A percentile compares a stretch with the other conserved stretches of the same genome.
These are phyloP conservation scores for Fabrea salina DNA, from an alignment of 169 alveolate species.

Conservation along the genomic window DNA sequence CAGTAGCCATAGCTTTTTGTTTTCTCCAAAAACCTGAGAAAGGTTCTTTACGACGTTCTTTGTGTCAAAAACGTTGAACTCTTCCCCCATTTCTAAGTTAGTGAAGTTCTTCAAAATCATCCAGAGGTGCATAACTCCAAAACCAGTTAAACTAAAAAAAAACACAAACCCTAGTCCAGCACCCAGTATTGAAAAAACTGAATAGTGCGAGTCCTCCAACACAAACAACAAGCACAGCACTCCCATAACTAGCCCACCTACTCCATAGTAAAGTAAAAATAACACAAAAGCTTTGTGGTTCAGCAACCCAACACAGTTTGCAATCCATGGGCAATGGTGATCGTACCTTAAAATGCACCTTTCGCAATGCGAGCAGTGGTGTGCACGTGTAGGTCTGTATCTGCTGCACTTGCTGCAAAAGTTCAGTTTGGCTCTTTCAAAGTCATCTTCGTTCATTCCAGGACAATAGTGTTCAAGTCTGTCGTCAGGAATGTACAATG, in stretches of 20 bases:
- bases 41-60: not conserved
- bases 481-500: too few species aligned
- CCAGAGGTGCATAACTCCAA: not conserved
- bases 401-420: not conserved
- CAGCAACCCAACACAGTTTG: constrained; percentile 50
- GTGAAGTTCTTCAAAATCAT: not conserved
- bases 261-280: not conserved
- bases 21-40: constrained; percentile 4
- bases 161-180: too few species aligned
- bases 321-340: constrained; percentile 60
- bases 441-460: too few species aligned
- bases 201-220: too few species aligned
- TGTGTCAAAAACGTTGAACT: not conserved
- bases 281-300: constrained; percentile 39
- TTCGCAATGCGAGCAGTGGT: constrained; percentile 50
- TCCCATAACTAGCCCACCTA: not conserved
- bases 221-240: not conserved
- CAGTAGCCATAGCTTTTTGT: not conserved
- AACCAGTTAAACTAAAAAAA: not conserved
- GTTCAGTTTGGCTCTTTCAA: too few species aligned
- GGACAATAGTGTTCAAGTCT: too few species aligned
- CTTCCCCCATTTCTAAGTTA: not conserved
- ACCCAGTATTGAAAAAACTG: too few species aligned
- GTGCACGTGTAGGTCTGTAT: constrained; percentile 44
- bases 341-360: constrained; percentile 53